Conservation (phyloP, 2,329 filamentous ascomycete species). For the Teratosphaeria nubilosa region DNA sequence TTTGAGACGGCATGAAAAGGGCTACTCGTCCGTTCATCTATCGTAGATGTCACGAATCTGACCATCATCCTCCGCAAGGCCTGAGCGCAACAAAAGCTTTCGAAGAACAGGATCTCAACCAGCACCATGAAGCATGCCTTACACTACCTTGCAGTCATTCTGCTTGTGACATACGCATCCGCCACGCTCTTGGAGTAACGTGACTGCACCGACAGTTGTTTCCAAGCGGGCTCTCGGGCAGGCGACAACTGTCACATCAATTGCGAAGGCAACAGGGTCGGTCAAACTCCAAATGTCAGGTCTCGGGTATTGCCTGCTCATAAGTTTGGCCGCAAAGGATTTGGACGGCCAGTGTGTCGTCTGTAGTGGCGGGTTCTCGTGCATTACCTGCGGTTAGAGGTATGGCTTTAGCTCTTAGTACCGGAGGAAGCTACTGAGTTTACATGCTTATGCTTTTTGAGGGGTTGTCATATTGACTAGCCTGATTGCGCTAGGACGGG, state of each 20-base stretch:
- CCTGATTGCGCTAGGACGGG: not conserved
- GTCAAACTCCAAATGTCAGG: not conserved
- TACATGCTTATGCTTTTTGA: not conserved
- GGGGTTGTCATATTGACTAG: not conserved
- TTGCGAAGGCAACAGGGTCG: not conserved
- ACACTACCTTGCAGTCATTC: not conserved
- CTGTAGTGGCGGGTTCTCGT: not conserved
- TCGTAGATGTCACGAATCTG: not conserved
- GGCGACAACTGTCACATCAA: not conserved
- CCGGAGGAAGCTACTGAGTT: not conserved
- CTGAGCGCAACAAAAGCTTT: not conserved
- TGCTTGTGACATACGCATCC: not conserved
- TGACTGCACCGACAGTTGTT: not conserved
- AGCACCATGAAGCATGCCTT: not conserved
- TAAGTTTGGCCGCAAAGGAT: not conserved
- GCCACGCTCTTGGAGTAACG: not conserved
- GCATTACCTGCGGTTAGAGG: not conserved
- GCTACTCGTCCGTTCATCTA: not conserved
- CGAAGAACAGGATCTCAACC: not conserved
- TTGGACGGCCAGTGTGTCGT: not conserved
- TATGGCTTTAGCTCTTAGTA: not conserved
- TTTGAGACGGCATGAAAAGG: not conserved
- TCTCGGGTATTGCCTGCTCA: not conserved
- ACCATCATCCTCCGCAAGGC: not conserved
- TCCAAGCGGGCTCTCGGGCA: not conserved